Conservation (phyloP, 73 alveolate genomes). For the Loxodes magnus region DNA sequence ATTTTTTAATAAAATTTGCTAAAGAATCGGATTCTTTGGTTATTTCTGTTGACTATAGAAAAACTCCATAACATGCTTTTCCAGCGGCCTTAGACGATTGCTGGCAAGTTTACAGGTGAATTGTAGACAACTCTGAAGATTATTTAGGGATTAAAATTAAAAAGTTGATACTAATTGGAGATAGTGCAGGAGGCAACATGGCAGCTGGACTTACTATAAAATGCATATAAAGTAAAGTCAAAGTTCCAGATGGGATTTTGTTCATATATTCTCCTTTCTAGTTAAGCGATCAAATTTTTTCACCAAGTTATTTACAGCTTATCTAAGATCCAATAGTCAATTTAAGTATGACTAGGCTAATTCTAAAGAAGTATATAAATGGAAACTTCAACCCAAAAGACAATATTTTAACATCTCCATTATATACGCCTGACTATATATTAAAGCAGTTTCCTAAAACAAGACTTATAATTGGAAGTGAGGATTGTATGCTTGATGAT, state of each 20-base stretch:
- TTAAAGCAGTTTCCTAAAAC: constrained; percentile 40
- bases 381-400: constrained; percentile 16
- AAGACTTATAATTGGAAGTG: constrained; percentile 30
- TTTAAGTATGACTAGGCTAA: constrained; percentile 17
- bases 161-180: constrained; percentile 62
- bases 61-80: constrained; percentile 62
- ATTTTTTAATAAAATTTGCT: constrained; percentile 82
- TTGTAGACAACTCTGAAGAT: constrained; percentile 40
- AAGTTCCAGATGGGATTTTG: constrained; percentile 39
- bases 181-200: constrained; percentile 78
- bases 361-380: constrained; percentile 23
- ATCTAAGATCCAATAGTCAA: constrained; percentile 39
- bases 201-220: constrained; percentile 37
- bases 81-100: constrained; percentile 71
- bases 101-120: constrained; percentile 74
- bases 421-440: constrained; percentile 18
- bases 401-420: constrained; percentile 32
- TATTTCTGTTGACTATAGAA: constrained; percentile 62
- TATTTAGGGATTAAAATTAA: constrained; percentile 24
- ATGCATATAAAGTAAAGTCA: constrained; percentile 24
- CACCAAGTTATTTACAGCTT: constrained; percentile 25
- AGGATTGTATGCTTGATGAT: constrained; percentile 65
- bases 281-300: constrained; percentile 7
- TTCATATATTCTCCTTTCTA: constrained; percentile 31
- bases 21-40: constrained; percentile 47